Percentiles rank a stretch among this genome's conserved stretches.
Conservation (phyloP, 148 eudicot genomes). For the Dianthus caryophyllus region DNA sequence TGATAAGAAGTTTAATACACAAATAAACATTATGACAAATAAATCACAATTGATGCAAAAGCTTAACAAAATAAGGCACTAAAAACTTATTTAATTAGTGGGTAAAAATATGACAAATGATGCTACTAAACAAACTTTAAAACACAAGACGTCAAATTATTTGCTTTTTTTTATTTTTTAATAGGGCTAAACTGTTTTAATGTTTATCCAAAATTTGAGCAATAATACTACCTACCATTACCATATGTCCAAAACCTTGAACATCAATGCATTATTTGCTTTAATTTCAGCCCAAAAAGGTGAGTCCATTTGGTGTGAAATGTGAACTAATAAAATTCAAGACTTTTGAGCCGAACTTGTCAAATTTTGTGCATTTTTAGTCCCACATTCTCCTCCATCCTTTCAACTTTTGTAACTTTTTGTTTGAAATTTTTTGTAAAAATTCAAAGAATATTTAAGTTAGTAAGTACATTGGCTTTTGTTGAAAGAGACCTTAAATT, state of each 20-base stretch:
- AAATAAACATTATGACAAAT: background rate
- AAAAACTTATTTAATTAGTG: background rate
- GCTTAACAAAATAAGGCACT: background rate
- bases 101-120: constrained; percentile 1
- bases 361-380: background rate
- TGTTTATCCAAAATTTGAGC: background rate
- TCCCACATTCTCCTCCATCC: background rate
- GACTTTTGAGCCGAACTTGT: background rate
- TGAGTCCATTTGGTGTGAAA: constrained; percentile 25
- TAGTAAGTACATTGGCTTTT: background rate
- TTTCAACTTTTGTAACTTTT: background rate
- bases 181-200: background rate
- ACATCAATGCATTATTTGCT: too few relatives aligned
- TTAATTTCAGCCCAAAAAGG: constrained; percentile 8
- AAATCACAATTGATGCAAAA: constrained; percentile 11
- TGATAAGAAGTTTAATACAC: too few relatives aligned
- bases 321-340: background rate
- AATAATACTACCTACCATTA: background rate
- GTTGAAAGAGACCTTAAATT: background rate
- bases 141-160: background rate
- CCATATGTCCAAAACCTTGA: too few relatives aligned
- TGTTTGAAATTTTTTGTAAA: constrained; percentile 2
- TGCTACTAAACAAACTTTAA: background rate
- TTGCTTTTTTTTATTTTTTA: background rate
- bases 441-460: background rate